Conservation (phyloP, 306 rosid genomes). For the Castanea sativa region DNA sequence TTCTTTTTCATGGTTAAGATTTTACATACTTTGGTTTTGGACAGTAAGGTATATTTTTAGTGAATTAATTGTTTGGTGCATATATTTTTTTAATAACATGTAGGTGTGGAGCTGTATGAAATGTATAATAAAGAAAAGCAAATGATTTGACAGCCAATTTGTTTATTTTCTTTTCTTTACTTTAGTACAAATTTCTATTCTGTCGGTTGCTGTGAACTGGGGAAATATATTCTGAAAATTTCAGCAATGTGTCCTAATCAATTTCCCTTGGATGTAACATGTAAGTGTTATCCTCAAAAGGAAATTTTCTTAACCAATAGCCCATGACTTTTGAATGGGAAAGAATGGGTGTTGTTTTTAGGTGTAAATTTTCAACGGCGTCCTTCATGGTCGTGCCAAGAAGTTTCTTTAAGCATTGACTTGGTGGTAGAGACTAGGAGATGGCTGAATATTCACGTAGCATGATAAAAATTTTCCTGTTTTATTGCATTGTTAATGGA, state of each 20-base stretch:
- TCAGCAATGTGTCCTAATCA: conserved; percentile 16
- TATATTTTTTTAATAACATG: background rate
- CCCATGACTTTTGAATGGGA: conserved; percentile 5
- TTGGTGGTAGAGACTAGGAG: background rate
- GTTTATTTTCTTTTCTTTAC: background rate
- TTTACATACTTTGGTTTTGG: background rate
- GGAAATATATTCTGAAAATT: conserved; percentile 7
- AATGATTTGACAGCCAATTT: conserved; percentile 36
- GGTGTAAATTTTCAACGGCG: background rate
- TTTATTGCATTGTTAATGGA: background rate
- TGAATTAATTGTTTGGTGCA: background rate
- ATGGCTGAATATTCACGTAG: background rate
- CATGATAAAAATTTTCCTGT: background rate
- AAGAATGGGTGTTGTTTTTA: background rate
- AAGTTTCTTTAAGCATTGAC: background rate
- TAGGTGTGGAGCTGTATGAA: background rate
- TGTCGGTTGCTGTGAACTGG: conserved; percentile 27
- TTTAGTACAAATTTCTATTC: conserved; percentile 17
- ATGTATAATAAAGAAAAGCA: background rate
- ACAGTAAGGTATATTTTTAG: background rate
- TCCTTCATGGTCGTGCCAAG: background rate
- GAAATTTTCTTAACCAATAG: background rate
- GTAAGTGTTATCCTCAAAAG: background rate
- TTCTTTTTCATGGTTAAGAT: background rate
- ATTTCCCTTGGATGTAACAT: conserved; percentile 9